Evolutionary conservation across 2,329 filamentous ascomycete species (phyloP).

Genomic region (Peltaster fructicola): DNA sequence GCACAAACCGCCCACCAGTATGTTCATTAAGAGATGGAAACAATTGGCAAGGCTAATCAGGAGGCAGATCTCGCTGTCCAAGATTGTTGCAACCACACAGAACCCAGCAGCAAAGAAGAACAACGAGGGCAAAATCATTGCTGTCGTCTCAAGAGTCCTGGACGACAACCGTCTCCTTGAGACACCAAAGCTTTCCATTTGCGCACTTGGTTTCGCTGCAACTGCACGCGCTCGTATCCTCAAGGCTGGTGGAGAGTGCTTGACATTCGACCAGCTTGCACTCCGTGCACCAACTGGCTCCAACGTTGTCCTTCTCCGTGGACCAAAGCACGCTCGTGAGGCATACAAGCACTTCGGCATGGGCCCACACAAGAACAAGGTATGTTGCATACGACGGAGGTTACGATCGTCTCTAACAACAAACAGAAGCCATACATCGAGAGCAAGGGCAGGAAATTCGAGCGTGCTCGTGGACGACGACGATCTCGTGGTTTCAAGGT

Average conservation of each 20-base stretch:
- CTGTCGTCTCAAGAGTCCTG: conserved; percentile 87
- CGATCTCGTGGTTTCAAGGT: conserved; percentile 99
- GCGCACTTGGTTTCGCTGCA: conserved; percentile 89
- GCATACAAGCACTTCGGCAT: conserved; percentile 99
- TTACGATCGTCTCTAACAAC: conserved; percentile 7
- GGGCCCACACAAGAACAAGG: conserved; percentile 95
- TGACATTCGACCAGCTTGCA: conserved; percentile 95
- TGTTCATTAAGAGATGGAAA: conserved; percentile 3
- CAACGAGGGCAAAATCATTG: conserved; percentile 66
- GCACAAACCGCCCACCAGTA: conserved; percentile 60
- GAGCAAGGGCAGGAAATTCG: conserved; percentile 99
- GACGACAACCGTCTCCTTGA: conserved; percentile 90
- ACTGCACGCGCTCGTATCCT: conserved; percentile 86
- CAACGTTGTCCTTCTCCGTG: conserved; percentile 94
- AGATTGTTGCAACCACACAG: conserved; percentile 51
- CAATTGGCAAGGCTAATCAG: conserved; percentile 8
- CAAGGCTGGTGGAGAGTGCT: conserved; percentile 82
- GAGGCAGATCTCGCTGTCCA: conserved; percentile 81
- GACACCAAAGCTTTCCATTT: conserved; percentile 83
- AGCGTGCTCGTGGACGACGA: conserved; percentile 96
- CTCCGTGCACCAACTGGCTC: conserved; percentile 85
- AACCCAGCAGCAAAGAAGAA: conserved; percentile 33
- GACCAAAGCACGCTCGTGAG: conserved; percentile 96
- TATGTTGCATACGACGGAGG: conserved; percentile 24
- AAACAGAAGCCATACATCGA: conserved; percentile 80